Percentiles rank a stretch among this genome's conserved stretches.
These are phyloP conservation scores for Hypoxylon sp. DNA, from an alignment of 2,329 filamentous ascomycete species.

Conservation along the genomic window DNA sequence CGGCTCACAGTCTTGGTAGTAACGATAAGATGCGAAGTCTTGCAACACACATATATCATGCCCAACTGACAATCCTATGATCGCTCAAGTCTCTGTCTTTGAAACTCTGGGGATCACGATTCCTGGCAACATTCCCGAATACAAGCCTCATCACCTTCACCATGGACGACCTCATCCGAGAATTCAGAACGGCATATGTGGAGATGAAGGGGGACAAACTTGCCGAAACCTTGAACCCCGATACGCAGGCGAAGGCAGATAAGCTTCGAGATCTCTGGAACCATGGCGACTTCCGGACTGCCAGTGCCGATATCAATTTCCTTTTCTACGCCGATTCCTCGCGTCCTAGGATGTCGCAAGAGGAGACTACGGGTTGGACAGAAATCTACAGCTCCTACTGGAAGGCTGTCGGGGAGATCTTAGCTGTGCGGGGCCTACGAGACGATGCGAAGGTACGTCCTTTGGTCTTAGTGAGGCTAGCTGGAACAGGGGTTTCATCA, in stretches of 20 bases:
- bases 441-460: conserved; percentile 49
- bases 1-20: background rate
- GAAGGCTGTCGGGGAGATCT: conserved; percentile 80
- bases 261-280: conserved; percentile 77
- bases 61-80: background rate
- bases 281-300: conserved; percentile 73
- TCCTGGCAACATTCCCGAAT: background rate
- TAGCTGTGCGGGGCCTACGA: conserved; percentile 70
- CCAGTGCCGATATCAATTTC: conserved; percentile 77
- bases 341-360: conserved; percentile 66
- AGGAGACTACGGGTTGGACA: conserved; percentile 83
- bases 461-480: background rate
- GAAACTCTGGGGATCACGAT: background rate
- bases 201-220: conserved; percentile 77
- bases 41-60: conserved; percentile 20
- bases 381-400: conserved; percentile 88
- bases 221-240: conserved; percentile 79
- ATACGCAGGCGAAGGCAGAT: conserved; percentile 72
- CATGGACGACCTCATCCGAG: conserved; percentile 78
- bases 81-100: background rate
- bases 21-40: conserved; percentile 9
- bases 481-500: background rate
- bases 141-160: background rate
- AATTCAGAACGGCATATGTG: conserved; percentile 77
- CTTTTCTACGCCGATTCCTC: conserved; percentile 73